Conservation (phyloP, 2,329 filamentous ascomycete genomes). For the Alternaria novae-zelandiae region DNA sequence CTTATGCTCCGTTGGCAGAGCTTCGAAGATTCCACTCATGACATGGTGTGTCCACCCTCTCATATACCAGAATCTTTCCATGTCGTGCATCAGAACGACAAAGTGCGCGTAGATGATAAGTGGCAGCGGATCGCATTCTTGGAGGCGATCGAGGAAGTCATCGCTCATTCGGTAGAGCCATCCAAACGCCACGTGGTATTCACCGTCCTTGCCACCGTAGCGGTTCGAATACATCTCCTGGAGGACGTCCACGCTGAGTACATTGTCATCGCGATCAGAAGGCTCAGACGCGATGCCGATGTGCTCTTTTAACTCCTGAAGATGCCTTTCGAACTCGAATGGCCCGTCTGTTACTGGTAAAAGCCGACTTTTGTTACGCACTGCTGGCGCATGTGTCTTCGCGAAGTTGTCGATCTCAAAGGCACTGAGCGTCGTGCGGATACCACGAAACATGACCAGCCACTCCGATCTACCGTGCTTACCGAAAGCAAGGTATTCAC, state of each 20-base stretch:
- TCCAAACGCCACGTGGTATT: slow-evolving; percentile 34
- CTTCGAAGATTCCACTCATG: slow-evolving; percentile 31
- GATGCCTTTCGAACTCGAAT: slow-evolving; percentile 23
- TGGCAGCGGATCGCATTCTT: slow-evolving; percentile 25
- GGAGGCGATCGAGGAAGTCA: slow-evolving; percentile 29
- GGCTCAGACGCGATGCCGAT: slow-evolving; percentile 9
- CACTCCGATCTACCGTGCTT: slow-evolving; percentile 32
- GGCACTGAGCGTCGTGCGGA: slow-evolving; percentile 28
- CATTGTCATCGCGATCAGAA: slow-evolving; percentile 5
- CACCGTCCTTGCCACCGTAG: slow-evolving; percentile 27
- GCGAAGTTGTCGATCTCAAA: slow-evolving; percentile 8
- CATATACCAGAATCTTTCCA: slow-evolving; percentile 42
- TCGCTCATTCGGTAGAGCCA: slow-evolving; percentile 38
- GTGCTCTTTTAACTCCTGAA: slow-evolving; percentile 25
- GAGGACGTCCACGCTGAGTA: slow-evolving; percentile 21
- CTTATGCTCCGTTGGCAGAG: slow-evolving; percentile 25
- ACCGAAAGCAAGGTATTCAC: slow-evolving; percentile 41
- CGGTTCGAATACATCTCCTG: slow-evolving; percentile 29
- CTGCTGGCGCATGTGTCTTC: slow-evolving; percentile 14
- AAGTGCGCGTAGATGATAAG: slow-evolving; percentile 39
- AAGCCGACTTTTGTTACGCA: slow-evolving; percentile 11
- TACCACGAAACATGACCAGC: slow-evolving; percentile 40
- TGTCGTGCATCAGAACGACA: slow-evolving; percentile 30
- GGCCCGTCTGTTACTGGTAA: slow-evolving; percentile 16
- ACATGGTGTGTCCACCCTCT: slow-evolving; percentile 39